Evolutionary conservation across 768 basidiomycete species (phyloP).

Genomic region (Podaxis sp.): DNA sequence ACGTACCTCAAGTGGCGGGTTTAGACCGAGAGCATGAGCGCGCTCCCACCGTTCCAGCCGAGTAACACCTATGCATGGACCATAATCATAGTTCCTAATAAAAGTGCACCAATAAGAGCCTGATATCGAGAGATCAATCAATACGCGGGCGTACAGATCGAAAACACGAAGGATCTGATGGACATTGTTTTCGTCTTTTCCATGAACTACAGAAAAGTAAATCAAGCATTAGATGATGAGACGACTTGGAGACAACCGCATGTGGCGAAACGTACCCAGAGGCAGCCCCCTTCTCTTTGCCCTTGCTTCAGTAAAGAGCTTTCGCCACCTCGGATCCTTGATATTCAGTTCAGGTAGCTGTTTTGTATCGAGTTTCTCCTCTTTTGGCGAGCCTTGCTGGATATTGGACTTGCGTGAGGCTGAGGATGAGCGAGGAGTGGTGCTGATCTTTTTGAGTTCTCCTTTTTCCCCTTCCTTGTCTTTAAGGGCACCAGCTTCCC

Average conservation of each 20-base stretch:
- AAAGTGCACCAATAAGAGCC: conserved; percentile 10
- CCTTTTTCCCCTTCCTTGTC: neutral
- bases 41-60: conserved; percentile 88
- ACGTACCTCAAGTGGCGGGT: conserved; percentile 76
- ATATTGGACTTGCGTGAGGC: conserved; percentile 14
- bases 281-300: conserved; percentile 52
- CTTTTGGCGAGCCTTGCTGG: conserved; percentile 20
- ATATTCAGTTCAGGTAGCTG: conserved; percentile 40
- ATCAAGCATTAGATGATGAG: neutral
- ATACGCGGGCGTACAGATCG: conserved; percentile 52
- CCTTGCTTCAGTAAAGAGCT: conserved; percentile 45
- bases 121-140: neutral
- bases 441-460: neutral
- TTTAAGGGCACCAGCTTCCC: neutral
- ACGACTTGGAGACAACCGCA: neutral
- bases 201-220: conserved; percentile 52
- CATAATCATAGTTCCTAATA: conserved; percentile 71
- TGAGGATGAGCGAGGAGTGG: conserved; percentile 13
- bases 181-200: conserved; percentile 55
- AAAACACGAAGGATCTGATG: conserved; percentile 78
- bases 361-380: conserved; percentile 13
- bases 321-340: conserved; percentile 51
- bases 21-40: conserved; percentile 71
- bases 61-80: conserved; percentile 76
- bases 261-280: conserved; percentile 51